A percentile compares a stretch with the other conserved stretches of the same genome.
These are phyloP conservation scores for Erucastrum elatum DNA, from an alignment of 345 rosid species.

Conservation along the genomic window DNA sequence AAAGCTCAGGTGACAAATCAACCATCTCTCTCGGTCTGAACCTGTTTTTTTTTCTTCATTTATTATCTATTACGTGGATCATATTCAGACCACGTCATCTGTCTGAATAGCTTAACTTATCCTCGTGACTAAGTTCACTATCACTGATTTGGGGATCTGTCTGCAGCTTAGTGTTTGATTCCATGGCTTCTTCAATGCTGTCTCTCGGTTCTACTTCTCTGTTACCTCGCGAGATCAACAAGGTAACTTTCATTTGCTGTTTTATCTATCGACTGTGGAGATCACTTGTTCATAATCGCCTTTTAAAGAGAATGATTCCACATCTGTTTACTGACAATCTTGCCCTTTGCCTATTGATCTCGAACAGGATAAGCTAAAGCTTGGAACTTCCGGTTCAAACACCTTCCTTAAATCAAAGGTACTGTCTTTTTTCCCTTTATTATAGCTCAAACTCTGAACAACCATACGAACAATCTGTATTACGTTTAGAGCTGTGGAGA, in stretches of 20 bases:
- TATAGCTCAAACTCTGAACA: not conserved
- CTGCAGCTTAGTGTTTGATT: conserved; percentile 4
- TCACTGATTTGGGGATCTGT: conserved; percentile 31
- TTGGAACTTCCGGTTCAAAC: conserved; percentile 48
- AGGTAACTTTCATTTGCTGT: conserved; percentile 45
- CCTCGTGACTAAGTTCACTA: not conserved
- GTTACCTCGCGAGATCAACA: conserved; percentile 49
- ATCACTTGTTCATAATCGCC: not conserved
- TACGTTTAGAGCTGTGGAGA: not conserved
- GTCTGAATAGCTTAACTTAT: conserved; percentile 6
- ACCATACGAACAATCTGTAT: not conserved
- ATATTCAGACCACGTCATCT: not conserved
- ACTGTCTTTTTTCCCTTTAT: not conserved
- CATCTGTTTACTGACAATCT: not conserved
- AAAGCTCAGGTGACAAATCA: conserved; percentile 6
- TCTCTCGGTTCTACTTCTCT: conserved; percentile 58
- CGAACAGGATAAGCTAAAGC: conserved; percentile 60
- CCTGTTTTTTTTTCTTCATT: not conserved
- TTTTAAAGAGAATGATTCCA: not conserved
- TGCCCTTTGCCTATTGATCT: conserved; percentile 3
- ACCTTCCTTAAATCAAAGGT: conserved; percentile 59
- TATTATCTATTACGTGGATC: conserved; percentile 1
- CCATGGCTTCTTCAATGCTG: conserved; percentile 65
- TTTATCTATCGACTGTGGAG: not conserved
- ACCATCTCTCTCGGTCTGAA: not conserved